Evolutionary conservation across 768 basidiomycete species (phyloP), one percentile per base, ranked within the genome.

Genomic region (Calocybe indica): DNA sequence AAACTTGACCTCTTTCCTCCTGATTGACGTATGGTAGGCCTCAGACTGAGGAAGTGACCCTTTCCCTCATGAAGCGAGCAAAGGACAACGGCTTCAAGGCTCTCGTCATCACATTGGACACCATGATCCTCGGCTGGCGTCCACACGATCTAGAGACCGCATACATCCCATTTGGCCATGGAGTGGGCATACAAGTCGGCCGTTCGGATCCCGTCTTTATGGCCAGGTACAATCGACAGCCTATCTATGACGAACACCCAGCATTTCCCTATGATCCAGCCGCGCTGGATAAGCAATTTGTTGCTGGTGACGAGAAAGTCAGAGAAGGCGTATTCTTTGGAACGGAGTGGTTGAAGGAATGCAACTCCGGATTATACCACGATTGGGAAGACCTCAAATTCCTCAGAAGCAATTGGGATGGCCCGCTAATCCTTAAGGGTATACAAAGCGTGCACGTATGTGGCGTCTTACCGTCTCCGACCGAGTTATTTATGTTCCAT

Each of bases 31-130:
- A 14, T 43, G 1, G 12, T 37, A 87, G 86, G 86, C 87, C 88
- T 1, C 66, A 66, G 9, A 65, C 71, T 6, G 60, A 83, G 39
- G 83, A 82, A 3, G 61, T 87, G 15, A 81, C 79, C 0, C 60
- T 82, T 32, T 88, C 85, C 14, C 45, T 90, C 22, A 73, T 92
- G 15, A 64, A 68, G 9, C 79, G 88, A 2, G 83, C 80, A 8
- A 86, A 87, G 61, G 71, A 67, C 1, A 78, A 65, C 46, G 83
- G 83, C 11, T 92, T 79, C 65, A 77, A 68, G 4, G 78, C 81
- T 10, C 80, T 91, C 33, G 78, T 91, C n/a, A 72, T 92, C 52
- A 90, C 89, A 0, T 70, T 90, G 9, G 88, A 92, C 62, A 85
- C 86, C 1, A 81, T 82, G 74, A 45, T 66, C 0, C 62, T 89